Conservation (phyloP, 306 rosid species). For the Biancaea sappan region DNA sequence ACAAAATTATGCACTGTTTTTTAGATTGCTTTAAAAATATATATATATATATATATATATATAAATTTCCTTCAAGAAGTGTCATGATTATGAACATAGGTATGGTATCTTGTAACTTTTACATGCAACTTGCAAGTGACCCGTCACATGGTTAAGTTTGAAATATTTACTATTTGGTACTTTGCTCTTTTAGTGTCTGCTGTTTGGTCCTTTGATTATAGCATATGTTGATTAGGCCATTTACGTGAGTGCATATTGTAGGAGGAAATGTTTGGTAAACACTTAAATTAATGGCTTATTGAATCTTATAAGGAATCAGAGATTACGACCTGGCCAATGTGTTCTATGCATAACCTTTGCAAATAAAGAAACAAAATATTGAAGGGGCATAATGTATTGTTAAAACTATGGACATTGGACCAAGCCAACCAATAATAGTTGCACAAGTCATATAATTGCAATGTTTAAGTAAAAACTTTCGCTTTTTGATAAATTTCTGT, state of each 20-base stretch:
- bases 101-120: neutral
- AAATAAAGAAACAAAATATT: too few species aligned
- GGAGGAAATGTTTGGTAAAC: neutral
- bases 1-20: neutral
- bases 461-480: neutral
- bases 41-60: neutral
- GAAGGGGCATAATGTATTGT: too few species aligned
- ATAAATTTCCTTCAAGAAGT: neutral
- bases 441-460: neutral
- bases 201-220: constrained; percentile 1
- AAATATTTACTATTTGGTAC: neutral
- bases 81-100: neutral
- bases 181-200: neutral
- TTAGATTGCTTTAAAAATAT: neutral
- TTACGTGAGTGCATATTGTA: neutral
- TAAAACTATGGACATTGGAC: neutral
- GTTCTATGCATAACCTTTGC: neutral
- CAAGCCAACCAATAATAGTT: neutral
- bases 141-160: neutral
- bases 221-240: neutral
- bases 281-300: neutral
- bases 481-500: neutral
- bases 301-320: neutral
- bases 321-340: neutral
- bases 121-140: too few species aligned